These are phyloP conservation scores for Aspergillus cavernicola DNA, from an alignment of 495 filamentous ascomycete genomes.

Conservation along the genomic window DNA sequence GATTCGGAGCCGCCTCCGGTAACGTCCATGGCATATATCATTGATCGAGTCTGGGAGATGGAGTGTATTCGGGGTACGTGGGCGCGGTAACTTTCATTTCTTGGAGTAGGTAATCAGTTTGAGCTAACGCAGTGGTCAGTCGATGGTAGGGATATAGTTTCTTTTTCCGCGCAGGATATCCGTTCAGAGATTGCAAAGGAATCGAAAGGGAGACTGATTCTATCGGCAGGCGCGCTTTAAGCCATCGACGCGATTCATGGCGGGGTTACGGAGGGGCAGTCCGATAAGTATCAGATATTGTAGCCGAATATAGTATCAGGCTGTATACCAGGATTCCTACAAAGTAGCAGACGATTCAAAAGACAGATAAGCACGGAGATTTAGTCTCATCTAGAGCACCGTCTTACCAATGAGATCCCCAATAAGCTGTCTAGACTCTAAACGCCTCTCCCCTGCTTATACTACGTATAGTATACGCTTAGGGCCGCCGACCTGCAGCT, in stretches of 20 bases:
- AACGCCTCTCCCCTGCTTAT: background rate
- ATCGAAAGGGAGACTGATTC: background rate
- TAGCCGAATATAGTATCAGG: too few relatives aligned
- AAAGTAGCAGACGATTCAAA: too few relatives aligned
- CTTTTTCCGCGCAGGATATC: conserved; percentile 6
- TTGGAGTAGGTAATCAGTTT: background rate
- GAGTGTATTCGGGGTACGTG: background rate
- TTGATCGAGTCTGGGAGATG: too few relatives aligned
- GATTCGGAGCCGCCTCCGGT: conserved; percentile 7
- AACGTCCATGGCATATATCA: background rate
- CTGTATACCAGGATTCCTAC: too few relatives aligned
- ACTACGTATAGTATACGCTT: background rate
- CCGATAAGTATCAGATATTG: conserved; percentile 19
- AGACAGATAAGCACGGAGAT: conserved; percentile 5
- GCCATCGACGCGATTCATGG: conserved; percentile 23
- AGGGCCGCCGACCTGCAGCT: conserved; percentile 18
- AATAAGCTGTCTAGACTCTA: background rate
- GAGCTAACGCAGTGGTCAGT: background rate
- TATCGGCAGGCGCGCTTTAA: conserved; percentile 25
- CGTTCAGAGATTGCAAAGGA: background rate
- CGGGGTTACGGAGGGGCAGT: conserved; percentile 23
- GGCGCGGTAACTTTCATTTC: background rate
- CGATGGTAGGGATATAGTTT: background rate
- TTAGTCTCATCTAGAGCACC: too few relatives aligned
- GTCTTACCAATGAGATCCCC: background rate